Conservation (phyloP, 2,329 filamentous ascomycete genomes). For the Blumeriella jaapii region DNA sequence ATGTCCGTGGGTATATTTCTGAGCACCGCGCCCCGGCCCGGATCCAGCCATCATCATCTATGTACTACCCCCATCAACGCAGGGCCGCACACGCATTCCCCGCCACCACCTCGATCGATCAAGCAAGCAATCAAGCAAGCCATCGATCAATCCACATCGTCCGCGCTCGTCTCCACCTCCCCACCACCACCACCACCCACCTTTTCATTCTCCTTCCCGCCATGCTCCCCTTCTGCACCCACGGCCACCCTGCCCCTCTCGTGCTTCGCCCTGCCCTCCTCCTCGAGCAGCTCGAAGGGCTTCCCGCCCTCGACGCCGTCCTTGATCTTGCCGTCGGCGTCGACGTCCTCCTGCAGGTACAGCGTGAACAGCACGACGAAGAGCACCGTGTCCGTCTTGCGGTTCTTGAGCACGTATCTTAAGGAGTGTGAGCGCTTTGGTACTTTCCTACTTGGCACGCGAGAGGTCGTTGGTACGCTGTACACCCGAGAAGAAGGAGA, state of each 20-base stretch:
- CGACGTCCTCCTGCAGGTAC: slow-evolving; percentile 54
- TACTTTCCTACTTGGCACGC: slow-evolving; percentile 20
- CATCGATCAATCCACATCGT: slow-evolving; percentile 25
- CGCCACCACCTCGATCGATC: no score
- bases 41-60: no score
- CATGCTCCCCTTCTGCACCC: slow-evolving; percentile 11
- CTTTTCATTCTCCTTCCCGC: slow-evolving; percentile 5
- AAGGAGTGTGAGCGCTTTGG: slow-evolving; percentile 61
- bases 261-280: slow-evolving; percentile 10
- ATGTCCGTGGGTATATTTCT: no score
- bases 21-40: no score
- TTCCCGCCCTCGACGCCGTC: slow-evolving; percentile 24
- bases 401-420: slow-evolving; percentile 87
- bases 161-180: slow-evolving; percentile 17
- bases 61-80: no score
- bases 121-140: no score
- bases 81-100: no score
- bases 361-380: slow-evolving; percentile 75
- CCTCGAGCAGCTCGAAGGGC: slow-evolving; percentile 15
- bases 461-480: slow-evolving; percentile 5
- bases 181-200: no score
- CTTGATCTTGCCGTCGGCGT: slow-evolving; percentile 46
- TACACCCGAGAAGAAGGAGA: neutral
- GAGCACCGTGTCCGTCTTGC: slow-evolving; percentile 59
- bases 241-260: slow-evolving; percentile 12